These are phyloP conservation scores for Ocimum tenuiflorum DNA, from an alignment of 257 asterid species.

Conservation along the genomic window DNA sequence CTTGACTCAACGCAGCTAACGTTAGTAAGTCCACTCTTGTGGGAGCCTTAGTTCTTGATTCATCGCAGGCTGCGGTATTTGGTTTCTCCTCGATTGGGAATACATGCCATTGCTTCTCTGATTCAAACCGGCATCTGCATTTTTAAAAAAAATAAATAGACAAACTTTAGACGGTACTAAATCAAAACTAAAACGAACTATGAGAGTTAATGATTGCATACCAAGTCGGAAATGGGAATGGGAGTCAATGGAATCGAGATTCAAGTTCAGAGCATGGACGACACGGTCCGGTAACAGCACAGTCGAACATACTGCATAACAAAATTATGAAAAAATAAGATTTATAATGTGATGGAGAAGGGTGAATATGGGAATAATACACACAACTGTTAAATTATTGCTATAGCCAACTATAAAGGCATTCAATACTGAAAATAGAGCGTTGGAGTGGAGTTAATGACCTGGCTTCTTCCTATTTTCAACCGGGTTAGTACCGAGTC, in stretches of 20 bases:
- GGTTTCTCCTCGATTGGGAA: slow-evolving; percentile 26
- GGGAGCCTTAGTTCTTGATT: slow-evolving; percentile 55
- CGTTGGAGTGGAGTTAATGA: not conserved
- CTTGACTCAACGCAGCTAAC: not conserved
- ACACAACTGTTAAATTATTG: not conserved
- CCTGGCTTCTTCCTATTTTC: slow-evolving; percentile 52
- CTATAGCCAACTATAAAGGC: not conserved
- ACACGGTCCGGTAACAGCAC: slow-evolving; percentile 60
- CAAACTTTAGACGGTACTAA: too few species aligned
- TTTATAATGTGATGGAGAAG: not conserved
- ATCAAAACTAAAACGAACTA: too few species aligned
- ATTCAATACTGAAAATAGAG: not conserved
- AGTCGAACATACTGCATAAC: slow-evolving; percentile 40
- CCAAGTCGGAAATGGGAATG: slow-evolving; percentile 27
- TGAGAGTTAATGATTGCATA: not conserved
- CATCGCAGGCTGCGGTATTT: slow-evolving; percentile 21
- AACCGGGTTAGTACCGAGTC: slow-evolving; percentile 25
- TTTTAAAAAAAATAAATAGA: not conserved
- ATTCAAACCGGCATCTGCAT: slow-evolving; percentile 14
- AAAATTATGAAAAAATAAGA: not conserved
- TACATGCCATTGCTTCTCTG: slow-evolving; percentile 11
- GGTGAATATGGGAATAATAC: not conserved
- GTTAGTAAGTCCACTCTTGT: slow-evolving; percentile 69
- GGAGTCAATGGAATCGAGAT: slow-evolving; percentile 29
- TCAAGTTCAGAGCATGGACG: slow-evolving; percentile 58